Conservation (phyloP, 2,329 filamentous ascomycete genomes). For the Colletotrichum sp. region DNA sequence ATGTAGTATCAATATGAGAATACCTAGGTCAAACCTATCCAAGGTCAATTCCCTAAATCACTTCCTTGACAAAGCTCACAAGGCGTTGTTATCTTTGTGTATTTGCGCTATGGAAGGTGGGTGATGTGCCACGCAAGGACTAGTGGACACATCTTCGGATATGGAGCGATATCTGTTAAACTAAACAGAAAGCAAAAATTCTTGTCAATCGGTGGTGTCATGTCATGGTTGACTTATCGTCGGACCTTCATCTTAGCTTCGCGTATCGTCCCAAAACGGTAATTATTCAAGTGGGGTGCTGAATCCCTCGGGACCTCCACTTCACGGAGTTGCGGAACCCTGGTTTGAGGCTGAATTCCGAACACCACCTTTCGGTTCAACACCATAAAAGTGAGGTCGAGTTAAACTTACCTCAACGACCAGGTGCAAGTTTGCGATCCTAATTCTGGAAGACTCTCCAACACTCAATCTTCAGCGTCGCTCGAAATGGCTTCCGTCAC, state of each 20-base stretch:
- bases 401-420: not conserved
- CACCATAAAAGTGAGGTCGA: not conserved
- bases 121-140: not conserved
- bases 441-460: not conserved
- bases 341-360: not conserved
- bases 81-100: not conserved
- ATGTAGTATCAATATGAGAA: not conserved
- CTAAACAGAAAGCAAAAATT: not conserved
- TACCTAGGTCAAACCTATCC: rapidly evolving
- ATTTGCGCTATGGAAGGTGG: no score
- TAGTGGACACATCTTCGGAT: not conserved
- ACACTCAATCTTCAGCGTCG: not conserved
- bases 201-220: not conserved
- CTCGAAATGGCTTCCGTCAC: not conserved
- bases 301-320: not conserved
- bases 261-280: not conserved
- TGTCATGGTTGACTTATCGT: not conserved
- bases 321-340: not conserved
- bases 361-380: not conserved
- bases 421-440: not conserved
- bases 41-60: not conserved
- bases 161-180: not conserved
- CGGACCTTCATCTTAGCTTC: not conserved
- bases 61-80: not conserved
- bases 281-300: not conserved